phyloP scores from a whole-genome alignment of 1,284 basidiomycete species.

The Xerocomus amazonicus region DNA sequence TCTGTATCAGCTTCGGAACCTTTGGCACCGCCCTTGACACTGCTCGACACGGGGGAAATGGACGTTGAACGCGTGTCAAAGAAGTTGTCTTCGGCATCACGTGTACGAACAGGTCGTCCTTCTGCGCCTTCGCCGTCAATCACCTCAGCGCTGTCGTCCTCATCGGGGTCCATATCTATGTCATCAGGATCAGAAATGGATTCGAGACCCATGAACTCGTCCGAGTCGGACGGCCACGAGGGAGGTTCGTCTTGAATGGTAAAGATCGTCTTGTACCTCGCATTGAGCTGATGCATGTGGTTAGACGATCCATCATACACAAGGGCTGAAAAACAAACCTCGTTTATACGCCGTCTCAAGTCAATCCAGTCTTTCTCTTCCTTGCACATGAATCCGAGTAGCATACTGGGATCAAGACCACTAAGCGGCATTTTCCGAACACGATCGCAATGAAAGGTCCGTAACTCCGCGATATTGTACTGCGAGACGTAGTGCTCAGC shows the following conservation, averaged over 20 bases:
- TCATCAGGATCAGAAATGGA: conserved; percentile 77
- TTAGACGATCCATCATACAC: conserved; percentile 1
- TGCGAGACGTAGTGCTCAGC: conserved; percentile 62
- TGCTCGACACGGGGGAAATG: conserved; percentile 40
- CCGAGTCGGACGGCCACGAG: conserved; percentile 71
- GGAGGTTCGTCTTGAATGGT: conserved; percentile 84
- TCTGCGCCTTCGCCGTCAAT: conserved; percentile 20
- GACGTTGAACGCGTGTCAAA: conserved; percentile 45
- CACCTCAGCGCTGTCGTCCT: conserved; percentile 37
- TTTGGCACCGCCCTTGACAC: conserved; percentile 35
- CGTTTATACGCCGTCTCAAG: conserved; percentile 67
- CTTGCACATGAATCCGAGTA: conserved; percentile 86
- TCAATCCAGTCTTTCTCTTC: conserved; percentile 84
- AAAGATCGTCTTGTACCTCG: conserved; percentile 76
- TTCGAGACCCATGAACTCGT: conserved; percentile 76
- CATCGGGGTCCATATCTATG: conserved; percentile 48
- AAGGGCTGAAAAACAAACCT: conserved; percentile 45
- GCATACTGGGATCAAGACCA: conserved; percentile 95
- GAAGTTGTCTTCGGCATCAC: conserved; percentile 40
- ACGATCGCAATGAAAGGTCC: conserved; percentile 91
- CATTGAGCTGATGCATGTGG: conserved; percentile 31
- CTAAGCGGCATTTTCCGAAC: conserved; percentile 91
- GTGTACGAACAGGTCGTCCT: conserved; percentile 12
- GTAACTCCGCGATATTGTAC: conserved; percentile 64
- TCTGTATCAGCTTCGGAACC: conserved; percentile 59